A percentile compares a stretch with the other conserved stretches of the same genome.
These are phyloP conservation scores for Mesembryanthemum crystallinum DNA, from an alignment of 148 eudicot genomes.

Conservation along the genomic window DNA sequence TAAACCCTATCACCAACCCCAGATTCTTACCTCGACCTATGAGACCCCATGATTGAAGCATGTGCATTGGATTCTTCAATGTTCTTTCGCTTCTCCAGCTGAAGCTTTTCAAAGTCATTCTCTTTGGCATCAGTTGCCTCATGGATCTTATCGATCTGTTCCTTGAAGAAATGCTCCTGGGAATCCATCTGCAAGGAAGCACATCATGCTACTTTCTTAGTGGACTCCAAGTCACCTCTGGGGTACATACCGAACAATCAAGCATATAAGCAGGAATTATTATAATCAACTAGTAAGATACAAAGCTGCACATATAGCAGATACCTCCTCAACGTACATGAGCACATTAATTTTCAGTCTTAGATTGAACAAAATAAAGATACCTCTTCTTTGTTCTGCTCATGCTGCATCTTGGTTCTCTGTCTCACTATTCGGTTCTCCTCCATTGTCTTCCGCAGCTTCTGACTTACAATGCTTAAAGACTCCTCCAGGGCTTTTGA, in stretches of 20 bases:
- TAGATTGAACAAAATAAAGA: conserved; percentile 1
- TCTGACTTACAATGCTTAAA: conserved; percentile 38
- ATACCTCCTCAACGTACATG: background rate
- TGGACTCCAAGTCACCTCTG: background rate
- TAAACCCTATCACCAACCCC: too few relatives aligned
- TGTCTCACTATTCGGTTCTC: conserved; percentile 54
- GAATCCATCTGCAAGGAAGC: conserved; percentile 52
- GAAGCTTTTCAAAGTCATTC: conserved; percentile 58
- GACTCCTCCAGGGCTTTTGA: conserved; percentile 56
- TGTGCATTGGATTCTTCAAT: conserved; percentile 31
- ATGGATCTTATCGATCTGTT: conserved; percentile 48
- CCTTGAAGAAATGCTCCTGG: conserved; percentile 59
- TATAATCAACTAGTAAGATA: background rate
- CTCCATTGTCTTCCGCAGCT: conserved; percentile 40
- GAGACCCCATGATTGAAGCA: conserved; percentile 37
- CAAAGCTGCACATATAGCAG: background rate
- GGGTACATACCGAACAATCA: background rate
- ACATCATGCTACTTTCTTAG: background rate
- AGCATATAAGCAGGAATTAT: background rate
- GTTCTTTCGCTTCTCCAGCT: conserved; percentile 52
- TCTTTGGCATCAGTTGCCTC: conserved; percentile 55
- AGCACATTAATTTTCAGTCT: background rate
- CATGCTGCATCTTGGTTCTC: conserved; percentile 51
- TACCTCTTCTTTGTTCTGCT: conserved; percentile 67
- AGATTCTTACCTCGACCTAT: conserved; percentile 41